phyloP scores from a whole-genome alignment of 169 alveolate species.

The Pseudocohnilembus persalinus region DNA sequence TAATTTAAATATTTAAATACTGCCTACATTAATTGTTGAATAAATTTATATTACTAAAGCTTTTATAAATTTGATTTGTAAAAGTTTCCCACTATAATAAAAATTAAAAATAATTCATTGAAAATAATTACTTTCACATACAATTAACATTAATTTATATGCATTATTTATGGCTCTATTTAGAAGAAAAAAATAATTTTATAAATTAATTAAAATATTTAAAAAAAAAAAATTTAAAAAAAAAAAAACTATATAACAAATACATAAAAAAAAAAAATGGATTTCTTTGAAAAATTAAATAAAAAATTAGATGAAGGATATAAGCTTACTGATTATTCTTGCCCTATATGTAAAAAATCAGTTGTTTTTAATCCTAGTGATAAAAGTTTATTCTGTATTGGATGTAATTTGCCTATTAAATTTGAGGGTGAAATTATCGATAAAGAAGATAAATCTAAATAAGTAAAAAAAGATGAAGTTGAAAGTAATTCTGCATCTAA shows the following conservation, averaged over 20 bases:
- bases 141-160: too few species aligned
- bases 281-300: constrained; percentile 10
- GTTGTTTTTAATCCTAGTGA: constrained; percentile 9
- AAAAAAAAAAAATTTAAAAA: too few species aligned
- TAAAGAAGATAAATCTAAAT: background rate
- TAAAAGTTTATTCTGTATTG: constrained; percentile 10
- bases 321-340: constrained; percentile 10
- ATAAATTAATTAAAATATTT: too few species aligned
- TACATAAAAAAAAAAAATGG: background rate
- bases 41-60: too few species aligned
- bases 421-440: background rate
- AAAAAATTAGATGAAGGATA: constrained; percentile 22
- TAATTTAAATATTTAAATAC: too few species aligned
- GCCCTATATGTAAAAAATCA: constrained; percentile 10
- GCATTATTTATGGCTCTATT: too few species aligned
- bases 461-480: background rate
- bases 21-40: too few species aligned
- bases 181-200: too few species aligned
- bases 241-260: background rate
- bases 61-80: too few species aligned
- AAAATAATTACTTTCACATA: too few species aligned
- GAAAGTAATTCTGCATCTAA: background rate
- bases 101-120: too few species aligned
- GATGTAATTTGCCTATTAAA: constrained; percentile 4
- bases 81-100: too few species aligned